Base-by-base conservation (phyloP, 2,329 filamentous ascomycete genomes). In the Ramularia endophylla region DNA sequence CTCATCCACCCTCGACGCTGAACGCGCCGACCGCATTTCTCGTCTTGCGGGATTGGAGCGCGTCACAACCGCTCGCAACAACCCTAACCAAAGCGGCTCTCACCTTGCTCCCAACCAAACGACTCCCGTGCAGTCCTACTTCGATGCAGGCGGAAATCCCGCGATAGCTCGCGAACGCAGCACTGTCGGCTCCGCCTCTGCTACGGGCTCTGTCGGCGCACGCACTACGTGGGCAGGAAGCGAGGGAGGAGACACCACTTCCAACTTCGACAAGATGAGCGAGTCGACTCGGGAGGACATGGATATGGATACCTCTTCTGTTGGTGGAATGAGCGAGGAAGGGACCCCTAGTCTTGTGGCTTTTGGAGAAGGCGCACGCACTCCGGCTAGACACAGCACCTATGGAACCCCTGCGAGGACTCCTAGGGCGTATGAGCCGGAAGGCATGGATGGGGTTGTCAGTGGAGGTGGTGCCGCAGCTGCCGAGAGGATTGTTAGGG, bases 21-120 rank as follows among this genome's bases (percentile, higher is more conserved):
- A 53, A 36, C 49, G 49, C 56, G 52, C 90, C 83, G 56, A 95
- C 66, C 88, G 90, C 58, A 95, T 97, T 65, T 95, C 88, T 31
- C 88, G 90, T 37, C 80, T 95, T 16, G 86, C 89, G 9, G 90
- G 90, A n/a, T 78, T 95, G 27, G 88, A 94, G 63, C 81, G 86
- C 42, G 82, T 95, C 43, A 82, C 85, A 12, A 85, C 87, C n/a
- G 74, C 83, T 31, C 81, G 85, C 47, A 66, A 65, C 47, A 37
- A 2, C 65, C 47, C 56, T 45, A 54, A 46, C 61, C 62, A 47
- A 61, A 61, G 9, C 40, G 17, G 45, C 43, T 56, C 55, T 34
- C 47, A n/a, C 31, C n/a, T 19, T 17, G n/a, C 13, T 5, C 31
- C 31, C 16, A 38, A 60, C 72, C 46, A 34, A 35, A 28, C 27